phyloP scores from a whole-genome alignment of 495 filamentous ascomycete species.

The Stereocaulon alpinum region DNA sequence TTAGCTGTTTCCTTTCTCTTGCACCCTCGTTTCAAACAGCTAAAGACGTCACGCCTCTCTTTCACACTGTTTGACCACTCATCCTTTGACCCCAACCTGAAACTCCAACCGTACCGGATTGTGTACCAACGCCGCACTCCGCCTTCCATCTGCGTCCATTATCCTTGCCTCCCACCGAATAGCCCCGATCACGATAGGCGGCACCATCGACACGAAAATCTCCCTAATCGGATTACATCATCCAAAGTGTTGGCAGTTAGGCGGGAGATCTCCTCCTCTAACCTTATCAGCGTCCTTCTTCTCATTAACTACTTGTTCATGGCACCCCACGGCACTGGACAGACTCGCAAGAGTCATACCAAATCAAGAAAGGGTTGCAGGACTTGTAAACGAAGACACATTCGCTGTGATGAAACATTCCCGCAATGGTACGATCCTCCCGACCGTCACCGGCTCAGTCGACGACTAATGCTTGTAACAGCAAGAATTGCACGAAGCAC shows the following conservation, averaged over 20 bases:
- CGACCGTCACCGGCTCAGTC: background rate
- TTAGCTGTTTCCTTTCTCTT: conserved; percentile 6
- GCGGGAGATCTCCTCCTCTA: conserved; percentile 4
- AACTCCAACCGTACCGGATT: conserved; percentile 4
- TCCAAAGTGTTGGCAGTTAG: conserved; percentile 1
- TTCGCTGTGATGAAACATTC: conserved; percentile 93
- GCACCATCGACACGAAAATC: background rate
- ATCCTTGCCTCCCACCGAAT: background rate
- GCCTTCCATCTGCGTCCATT: background rate
- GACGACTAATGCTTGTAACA: conserved; percentile 33
- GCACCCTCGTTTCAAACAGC: conserved; percentile 4
- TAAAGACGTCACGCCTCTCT: conserved; percentile 8
- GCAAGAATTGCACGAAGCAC: conserved; percentile 97
- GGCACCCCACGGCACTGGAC: conserved; percentile 27
- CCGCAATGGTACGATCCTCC: conserved; percentile 74
- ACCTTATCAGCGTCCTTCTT: background rate
- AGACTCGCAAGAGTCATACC: conserved; percentile 70
- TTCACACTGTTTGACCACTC: background rate
- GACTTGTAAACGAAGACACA: conserved; percentile 94
- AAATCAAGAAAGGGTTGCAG: conserved; percentile 97
- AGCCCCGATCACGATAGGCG: background rate
- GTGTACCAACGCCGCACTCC: background rate
- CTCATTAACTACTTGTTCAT: conserved; percentile 6
- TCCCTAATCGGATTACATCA: conserved; percentile 5
- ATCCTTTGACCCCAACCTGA: background rate